Percentiles rank a stretch among this genome's conserved stretches.
These are phyloP conservation scores for Sporothrix euskadiensis DNA, from an alignment of 2,329 filamentous ascomycete genomes.

Conservation along the genomic window DNA sequence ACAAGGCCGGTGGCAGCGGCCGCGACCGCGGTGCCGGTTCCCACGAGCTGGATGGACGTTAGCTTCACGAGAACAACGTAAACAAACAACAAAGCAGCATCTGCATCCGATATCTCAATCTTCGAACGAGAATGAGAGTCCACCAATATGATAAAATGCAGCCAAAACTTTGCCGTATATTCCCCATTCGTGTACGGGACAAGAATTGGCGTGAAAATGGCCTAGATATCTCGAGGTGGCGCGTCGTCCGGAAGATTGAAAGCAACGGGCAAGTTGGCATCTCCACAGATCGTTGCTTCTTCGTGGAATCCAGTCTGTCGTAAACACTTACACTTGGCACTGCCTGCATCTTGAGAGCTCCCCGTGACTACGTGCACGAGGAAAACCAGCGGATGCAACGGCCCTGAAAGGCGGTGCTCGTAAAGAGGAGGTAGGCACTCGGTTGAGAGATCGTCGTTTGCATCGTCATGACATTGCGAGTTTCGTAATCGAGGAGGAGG, in stretches of 20 bases:
- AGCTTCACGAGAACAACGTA: slow-evolving; percentile 3
- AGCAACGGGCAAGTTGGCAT: background rate
- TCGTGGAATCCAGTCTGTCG: background rate
- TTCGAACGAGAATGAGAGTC: background rate
- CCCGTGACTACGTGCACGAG: slow-evolving; percentile 31
- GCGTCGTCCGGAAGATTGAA: background rate
- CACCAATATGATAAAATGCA: background rate
- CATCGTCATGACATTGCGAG: slow-evolving; percentile 44
- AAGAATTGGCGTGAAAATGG: background rate
- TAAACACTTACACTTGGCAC: slow-evolving; percentile 51
- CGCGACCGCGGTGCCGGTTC: slow-evolving; percentile 62
- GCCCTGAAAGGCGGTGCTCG: slow-evolving; percentile 38
- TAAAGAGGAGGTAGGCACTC: slow-evolving; percentile 39
- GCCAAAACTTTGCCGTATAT: background rate
- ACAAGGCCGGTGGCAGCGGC: slow-evolving; percentile 60
- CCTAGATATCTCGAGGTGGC: background rate
- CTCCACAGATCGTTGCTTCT: background rate
- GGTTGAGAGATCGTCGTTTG: slow-evolving; percentile 39
- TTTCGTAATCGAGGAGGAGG: background rate
- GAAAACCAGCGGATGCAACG: slow-evolving; percentile 34
- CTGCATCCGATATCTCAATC: background rate
- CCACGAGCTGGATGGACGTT: slow-evolving; percentile 53
- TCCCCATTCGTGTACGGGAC: background rate
- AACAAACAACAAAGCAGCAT: background rate
- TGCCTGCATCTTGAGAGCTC: slow-evolving; percentile 43